These are phyloP conservation scores for Aspergillus campestris DNA, from an alignment of 495 filamentous ascomycete species.

Conservation along the genomic window DNA sequence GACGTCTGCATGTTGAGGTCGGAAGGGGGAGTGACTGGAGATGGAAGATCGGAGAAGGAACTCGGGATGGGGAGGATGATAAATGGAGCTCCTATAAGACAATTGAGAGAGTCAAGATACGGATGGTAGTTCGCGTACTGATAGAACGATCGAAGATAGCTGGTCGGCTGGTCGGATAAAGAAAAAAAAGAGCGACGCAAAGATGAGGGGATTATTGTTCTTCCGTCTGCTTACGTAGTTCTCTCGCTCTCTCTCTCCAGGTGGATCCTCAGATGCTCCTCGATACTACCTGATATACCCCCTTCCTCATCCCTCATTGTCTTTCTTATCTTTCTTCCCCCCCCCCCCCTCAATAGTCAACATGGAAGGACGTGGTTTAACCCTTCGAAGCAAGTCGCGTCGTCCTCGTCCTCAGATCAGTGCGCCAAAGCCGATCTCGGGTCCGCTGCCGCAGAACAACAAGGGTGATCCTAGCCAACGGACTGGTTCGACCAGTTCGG, in stretches of 20 bases:
- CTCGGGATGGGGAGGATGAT: too few species aligned
- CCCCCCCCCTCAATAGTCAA: not conserved
- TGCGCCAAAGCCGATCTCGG: conserved; percentile 73
- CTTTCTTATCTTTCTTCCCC: not conserved
- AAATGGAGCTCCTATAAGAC: too few species aligned
- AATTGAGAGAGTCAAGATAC: too few species aligned
- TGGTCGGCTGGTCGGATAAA: too few species aligned
- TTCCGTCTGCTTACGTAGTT: conserved; percentile 15
- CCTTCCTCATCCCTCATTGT: conserved; percentile 1
- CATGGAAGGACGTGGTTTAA: conserved; percentile 62
- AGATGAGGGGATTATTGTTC: conserved; percentile 28
- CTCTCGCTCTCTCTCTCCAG: conserved; percentile 1
- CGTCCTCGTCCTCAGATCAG: conserved; percentile 64
- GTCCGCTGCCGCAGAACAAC: conserved; percentile 41
- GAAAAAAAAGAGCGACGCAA: too few species aligned
- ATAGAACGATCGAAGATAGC: too few species aligned
- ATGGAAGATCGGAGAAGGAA: conserved; percentile 6
- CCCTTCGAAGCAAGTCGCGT: conserved; percentile 82
- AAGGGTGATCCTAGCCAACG: conserved; percentile 17
- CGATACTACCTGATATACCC: not conserved
- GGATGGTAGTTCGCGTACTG: too few species aligned
- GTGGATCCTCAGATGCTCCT: conserved; percentile 1
- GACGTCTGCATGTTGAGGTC: conserved; percentile 48
- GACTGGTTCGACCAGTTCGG: conserved; percentile 14
- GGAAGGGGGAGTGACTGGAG: conserved; percentile 1